Conservation (phyloP, 495 filamentous ascomycete genomes). For the Aspergillus campestris region DNA sequence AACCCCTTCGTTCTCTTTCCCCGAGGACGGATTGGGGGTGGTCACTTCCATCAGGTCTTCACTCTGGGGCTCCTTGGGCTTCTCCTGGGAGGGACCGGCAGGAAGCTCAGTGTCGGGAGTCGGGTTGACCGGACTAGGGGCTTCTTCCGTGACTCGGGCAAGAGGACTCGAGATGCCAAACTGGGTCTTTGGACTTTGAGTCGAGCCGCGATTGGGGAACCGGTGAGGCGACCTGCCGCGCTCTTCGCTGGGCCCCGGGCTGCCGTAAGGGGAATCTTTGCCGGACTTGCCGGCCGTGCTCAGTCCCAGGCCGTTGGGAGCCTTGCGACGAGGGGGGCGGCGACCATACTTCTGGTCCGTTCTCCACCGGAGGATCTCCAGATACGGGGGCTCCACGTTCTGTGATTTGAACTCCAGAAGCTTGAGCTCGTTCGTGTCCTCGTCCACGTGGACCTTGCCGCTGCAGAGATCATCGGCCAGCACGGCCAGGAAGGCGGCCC, state of each 20-base stretch:
- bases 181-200: slow-evolving; percentile 40
- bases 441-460: slow-evolving; percentile 80
- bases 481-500: slow-evolving; percentile 77
- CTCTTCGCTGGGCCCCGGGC: slow-evolving; percentile 42
- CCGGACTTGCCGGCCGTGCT: slow-evolving; percentile 31
- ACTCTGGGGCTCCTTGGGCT: slow-evolving; percentile 19
- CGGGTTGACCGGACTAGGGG: slow-evolving; percentile 24
- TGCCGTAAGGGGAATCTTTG: slow-evolving; percentile 45
- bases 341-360: slow-evolving; percentile 91
- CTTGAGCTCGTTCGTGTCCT: slow-evolving; percentile 86
- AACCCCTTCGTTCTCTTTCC: slow-evolving; percentile 30
- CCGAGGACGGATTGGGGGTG: slow-evolving; percentile 29
- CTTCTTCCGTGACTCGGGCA: slow-evolving; percentile 45
- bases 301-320: slow-evolving; percentile 32
- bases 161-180: slow-evolving; percentile 47
- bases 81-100: slow-evolving; percentile 23
- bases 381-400: slow-evolving; percentile 85
- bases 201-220: slow-evolving; percentile 38
- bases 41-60: slow-evolving; percentile 40
- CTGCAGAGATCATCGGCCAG: slow-evolving; percentile 85
- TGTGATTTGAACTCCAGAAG: slow-evolving; percentile 80
- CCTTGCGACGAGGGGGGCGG: slow-evolving; percentile 37
- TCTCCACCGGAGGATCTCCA: slow-evolving; percentile 91
- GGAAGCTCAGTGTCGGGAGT: slow-evolving; percentile 25
- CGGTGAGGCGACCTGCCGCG: slow-evolving; percentile 48